phyloP scores from a whole-genome alignment of 1,284 basidiomycete genomes.

The Cerrena zonata region DNA sequence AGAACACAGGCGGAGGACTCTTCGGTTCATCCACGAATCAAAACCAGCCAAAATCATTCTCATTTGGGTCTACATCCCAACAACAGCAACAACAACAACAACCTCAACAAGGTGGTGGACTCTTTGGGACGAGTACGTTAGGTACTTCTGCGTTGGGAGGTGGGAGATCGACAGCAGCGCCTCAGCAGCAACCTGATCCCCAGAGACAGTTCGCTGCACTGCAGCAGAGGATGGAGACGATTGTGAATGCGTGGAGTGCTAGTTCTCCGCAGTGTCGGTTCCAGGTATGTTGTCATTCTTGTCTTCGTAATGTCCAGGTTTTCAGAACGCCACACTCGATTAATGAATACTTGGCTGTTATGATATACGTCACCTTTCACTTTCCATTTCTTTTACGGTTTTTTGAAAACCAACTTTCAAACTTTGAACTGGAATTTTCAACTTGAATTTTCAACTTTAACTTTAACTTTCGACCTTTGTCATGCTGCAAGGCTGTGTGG shows the following conservation, averaged over 20 bases:
- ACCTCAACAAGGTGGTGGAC: slow-evolving; percentile 16
- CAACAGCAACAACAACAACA: slow-evolving; percentile 18
- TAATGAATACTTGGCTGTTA: no score
- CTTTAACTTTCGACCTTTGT: no score
- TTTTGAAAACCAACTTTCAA: no score
- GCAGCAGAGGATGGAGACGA: slow-evolving; percentile 58
- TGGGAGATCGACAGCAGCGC: slow-evolving; percentile 22
- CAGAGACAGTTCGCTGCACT: slow-evolving; percentile 56
- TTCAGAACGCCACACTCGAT: no score
- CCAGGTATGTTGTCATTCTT: slow-evolving; percentile 51
- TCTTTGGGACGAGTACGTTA: slow-evolving; percentile 20
- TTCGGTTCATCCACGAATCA: no score
- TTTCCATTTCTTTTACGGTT: no score
- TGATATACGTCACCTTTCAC: no score
- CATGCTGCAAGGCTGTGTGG: no score
- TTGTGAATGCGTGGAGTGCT: slow-evolving; percentile 72
- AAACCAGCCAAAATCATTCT: no score
- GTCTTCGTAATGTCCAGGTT: background rate
- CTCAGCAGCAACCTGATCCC: slow-evolving; percentile 51
- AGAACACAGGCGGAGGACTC: slow-evolving; percentile 13
- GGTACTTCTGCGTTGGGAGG: slow-evolving; percentile 19
- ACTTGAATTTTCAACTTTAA: no score
- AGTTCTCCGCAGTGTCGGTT: slow-evolving; percentile 70
- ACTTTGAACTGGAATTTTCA: no score
- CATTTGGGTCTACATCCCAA: slow-evolving; percentile 5